phyloP scores from a whole-genome alignment of 495 filamentous ascomycete species.

The Aspergillus campestris region DNA sequence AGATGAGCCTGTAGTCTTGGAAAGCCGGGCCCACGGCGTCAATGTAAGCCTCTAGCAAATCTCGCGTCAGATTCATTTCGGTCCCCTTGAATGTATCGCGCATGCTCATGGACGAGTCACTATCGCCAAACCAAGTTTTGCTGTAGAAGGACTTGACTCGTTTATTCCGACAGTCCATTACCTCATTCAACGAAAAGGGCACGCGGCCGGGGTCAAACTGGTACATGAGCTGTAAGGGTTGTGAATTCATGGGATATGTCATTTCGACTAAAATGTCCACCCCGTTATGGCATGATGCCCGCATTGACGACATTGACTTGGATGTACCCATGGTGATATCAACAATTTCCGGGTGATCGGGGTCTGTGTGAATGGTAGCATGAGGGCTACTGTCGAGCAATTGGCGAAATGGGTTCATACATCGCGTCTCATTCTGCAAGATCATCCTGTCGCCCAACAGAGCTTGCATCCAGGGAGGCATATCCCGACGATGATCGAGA shows the following conservation, averaged over 20 bases:
- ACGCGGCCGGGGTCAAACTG: slow-evolving; percentile 68
- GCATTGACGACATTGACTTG: background rate
- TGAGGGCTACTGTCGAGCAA: slow-evolving; percentile 2
- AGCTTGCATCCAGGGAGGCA: slow-evolving; percentile 8
- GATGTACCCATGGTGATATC: background rate
- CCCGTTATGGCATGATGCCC: slow-evolving; percentile 5
- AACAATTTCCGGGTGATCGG: slow-evolving; percentile 3
- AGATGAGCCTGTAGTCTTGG: slow-evolving; percentile 4
- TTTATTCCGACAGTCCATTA: slow-evolving; percentile 78
- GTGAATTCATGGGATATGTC: background rate
- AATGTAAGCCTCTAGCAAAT: slow-evolving; percentile 1
- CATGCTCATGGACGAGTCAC: background rate
- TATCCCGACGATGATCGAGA: background rate
- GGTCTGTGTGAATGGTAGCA: background rate
- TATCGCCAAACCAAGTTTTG: slow-evolving; percentile 79
- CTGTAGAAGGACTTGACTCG: slow-evolving; percentile 90
- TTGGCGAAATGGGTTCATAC: slow-evolving; percentile 8
- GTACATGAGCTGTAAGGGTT: slow-evolving; percentile 56
- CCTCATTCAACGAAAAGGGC: slow-evolving; percentile 71
- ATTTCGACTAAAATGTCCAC: slow-evolving; percentile 3
- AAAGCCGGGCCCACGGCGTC: slow-evolving; percentile 6
- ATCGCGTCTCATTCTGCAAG: slow-evolving; percentile 2
- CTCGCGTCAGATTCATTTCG: slow-evolving; percentile 8
- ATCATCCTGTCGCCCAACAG: slow-evolving; percentile 5
- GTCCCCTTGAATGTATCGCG: slow-evolving; percentile 43